Conservation (phyloP, 805 yeast genomes). For the Spathaspora passalidarum region DNA sequence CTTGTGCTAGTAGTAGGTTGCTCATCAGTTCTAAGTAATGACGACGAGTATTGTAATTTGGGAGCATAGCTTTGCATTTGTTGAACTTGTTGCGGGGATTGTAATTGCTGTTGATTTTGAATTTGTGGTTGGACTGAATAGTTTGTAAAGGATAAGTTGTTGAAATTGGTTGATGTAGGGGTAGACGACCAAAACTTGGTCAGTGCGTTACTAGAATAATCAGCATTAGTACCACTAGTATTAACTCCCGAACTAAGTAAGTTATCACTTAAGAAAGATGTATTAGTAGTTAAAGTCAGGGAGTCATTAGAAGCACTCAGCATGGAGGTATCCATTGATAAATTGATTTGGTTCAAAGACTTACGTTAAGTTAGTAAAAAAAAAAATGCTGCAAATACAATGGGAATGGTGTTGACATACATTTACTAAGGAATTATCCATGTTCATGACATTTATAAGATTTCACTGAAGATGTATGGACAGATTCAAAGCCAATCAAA, state of each 20-base stretch:
- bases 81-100: background rate
- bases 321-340: constrained; percentile 5
- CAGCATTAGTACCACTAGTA: background rate
- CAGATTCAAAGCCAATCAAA: background rate
- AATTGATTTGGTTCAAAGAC: constrained; percentile 5
- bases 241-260: constrained; percentile 1
- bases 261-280: constrained; percentile 1
- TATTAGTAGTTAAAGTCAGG: background rate
- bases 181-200: constrained; percentile 13
- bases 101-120: background rate
- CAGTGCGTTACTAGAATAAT: constrained; percentile 8
- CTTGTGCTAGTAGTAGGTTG: constrained; percentile 1
- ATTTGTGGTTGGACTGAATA: background rate
- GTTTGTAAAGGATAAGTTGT: constrained; percentile 2
- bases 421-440: constrained; percentile 4
- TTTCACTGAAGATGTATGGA: background rate
- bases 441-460: constrained; percentile 7
- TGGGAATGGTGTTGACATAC: background rate
- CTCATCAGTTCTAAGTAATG: constrained; percentile 1
- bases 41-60: background rate
- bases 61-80: background rate
- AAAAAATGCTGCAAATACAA: background rate
- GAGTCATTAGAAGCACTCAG: constrained; percentile 2
- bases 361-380: constrained; percentile 2
- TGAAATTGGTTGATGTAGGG: background rate